Base-by-base conservation (phyloP, 148 eudicot species). In the Drosera capensis region DNA sequence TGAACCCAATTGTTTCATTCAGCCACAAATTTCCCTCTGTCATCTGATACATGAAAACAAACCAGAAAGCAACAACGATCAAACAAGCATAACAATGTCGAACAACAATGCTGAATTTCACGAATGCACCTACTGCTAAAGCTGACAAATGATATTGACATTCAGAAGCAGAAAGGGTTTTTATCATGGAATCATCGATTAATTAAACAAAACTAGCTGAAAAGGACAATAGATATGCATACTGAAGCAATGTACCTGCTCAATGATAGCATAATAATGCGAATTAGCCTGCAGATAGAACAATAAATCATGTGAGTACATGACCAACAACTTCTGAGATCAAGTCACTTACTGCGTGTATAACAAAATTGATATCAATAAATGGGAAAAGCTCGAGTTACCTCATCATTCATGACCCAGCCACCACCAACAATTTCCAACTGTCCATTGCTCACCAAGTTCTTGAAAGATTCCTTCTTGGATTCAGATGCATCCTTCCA, bases 331-430 rank as follows among this genome's bases (percentile, higher is more conserved):
- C 11, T 34, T 34, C 14, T 4, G 11, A 34, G 5, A 13, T 34
- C n/a, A n/a, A n/a, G n/a, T n/a, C n/a, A n/a, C n/a, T n/a, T n/a
- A n/a, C n/a, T n/a, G n/a, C n/a, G n/a, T n/a, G n/a, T n/a, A n/a
- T n/a, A n/a, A n/a, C n/a, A 28, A 28, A 5, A 5, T 28, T 11
- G 7, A 28, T 28, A 11, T 5, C 31, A 28, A 11, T 28, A 5
- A 5, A 28, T 28, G 11, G 31, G 14, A 34, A 39, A 26, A 15
- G 12, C 12, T 25, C 18, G 23, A 41, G 8, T 19, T 71, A 90
- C 99, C 99, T 90, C 99, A 58, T 90, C 99, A 64, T 90, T 90
- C 99, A 90, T 90, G 60, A 90, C 99, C 99, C 99, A 90, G 26
- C 99, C 99, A 66, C 99, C 99, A 70, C 95, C 93, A 44, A 90